Conservation (phyloP, 257 asterid species). For the Primulina tabacum region DNA sequence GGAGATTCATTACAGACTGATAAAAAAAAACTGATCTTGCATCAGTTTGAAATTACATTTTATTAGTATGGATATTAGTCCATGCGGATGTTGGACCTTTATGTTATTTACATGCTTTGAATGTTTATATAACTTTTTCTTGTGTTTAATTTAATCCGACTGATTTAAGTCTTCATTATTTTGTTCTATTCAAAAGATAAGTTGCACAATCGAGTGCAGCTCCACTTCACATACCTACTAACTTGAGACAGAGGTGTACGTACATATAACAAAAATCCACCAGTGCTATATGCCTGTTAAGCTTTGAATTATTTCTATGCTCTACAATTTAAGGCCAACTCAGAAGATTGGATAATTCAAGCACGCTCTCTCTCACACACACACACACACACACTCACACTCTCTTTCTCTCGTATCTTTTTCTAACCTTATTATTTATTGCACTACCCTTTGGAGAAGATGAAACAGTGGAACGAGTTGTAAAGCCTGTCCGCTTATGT, state of each 20-base stretch:
- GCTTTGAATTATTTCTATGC: background rate
- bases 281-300: background rate
- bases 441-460: slow-evolving; percentile 41
- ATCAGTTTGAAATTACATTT: no score
- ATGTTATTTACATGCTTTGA: no score
- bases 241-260: background rate
- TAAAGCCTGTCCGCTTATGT: slow-evolving; percentile 31
- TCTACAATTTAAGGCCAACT: background rate
- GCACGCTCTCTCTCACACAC: background rate
- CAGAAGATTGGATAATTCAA: background rate
- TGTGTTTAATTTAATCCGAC: background rate
- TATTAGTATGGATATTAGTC: no score
- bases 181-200: background rate
- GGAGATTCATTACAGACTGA: no score
- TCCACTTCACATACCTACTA: background rate
- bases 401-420: slow-evolving; percentile 21
- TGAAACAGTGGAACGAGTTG: slow-evolving; percentile 53
- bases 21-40: no score
- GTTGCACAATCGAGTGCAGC: background rate
- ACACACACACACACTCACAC: background rate
- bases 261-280: background rate
- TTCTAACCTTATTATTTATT: slow-evolving; percentile 40
- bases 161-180: background rate
- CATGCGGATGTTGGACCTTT: no score
- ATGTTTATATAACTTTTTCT: background rate